Percentiles rank a stretch among this genome's conserved stretches.
These are phyloP conservation scores for Jimgerdemannia lactiflua DNA, from an alignment of 192 early-diverging fungal species.

Conservation along the genomic window DNA sequence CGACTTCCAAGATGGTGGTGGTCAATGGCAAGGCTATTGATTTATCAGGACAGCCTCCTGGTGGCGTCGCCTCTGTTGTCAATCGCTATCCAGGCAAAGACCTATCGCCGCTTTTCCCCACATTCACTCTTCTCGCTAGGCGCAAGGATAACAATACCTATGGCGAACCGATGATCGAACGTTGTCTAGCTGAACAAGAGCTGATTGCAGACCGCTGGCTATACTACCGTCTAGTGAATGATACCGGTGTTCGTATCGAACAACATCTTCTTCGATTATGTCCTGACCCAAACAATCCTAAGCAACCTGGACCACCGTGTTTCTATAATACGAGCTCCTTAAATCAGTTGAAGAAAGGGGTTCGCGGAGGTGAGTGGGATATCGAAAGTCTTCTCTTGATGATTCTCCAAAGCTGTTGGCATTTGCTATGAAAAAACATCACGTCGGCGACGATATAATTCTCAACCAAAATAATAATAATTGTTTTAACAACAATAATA, in stretches of 20 bases:
- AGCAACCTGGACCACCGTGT: slow-evolving; percentile 26
- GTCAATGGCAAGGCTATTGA: slow-evolving; percentile 29
- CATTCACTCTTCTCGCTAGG: slow-evolving; percentile 23
- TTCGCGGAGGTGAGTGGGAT: slow-evolving; percentile 27
- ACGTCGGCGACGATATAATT: too few relatives aligned
- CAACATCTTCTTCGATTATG: slow-evolving; percentile 21
- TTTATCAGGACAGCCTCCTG: slow-evolving; percentile 6
- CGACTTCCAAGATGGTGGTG: slow-evolving; percentile 7
- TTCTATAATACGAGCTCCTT: slow-evolving; percentile 7
- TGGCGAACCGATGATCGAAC: slow-evolving; percentile 11
- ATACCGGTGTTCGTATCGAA: slow-evolving; percentile 20
- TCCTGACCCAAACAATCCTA: slow-evolving; percentile 24
- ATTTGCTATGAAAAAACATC: too few relatives aligned
- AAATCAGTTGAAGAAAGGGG: slow-evolving; percentile 10
- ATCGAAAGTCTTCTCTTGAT: not conserved
- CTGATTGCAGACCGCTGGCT: slow-evolving; percentile 29
- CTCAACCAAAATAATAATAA: too few relatives aligned
- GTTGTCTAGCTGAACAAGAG: slow-evolving; percentile 21
- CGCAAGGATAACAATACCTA: slow-evolving; percentile 3
- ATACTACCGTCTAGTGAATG: slow-evolving; percentile 17
- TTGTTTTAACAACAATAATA: not conserved
- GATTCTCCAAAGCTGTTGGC: too few relatives aligned
- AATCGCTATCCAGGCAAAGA: slow-evolving; percentile 23
- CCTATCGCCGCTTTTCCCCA: slow-evolving; percentile 31
- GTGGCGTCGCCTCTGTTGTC: slow-evolving; percentile 18